phyloP scores from a whole-genome alignment of 306 rosid genomes.

The Fragaria nilgerrensis region DNA sequence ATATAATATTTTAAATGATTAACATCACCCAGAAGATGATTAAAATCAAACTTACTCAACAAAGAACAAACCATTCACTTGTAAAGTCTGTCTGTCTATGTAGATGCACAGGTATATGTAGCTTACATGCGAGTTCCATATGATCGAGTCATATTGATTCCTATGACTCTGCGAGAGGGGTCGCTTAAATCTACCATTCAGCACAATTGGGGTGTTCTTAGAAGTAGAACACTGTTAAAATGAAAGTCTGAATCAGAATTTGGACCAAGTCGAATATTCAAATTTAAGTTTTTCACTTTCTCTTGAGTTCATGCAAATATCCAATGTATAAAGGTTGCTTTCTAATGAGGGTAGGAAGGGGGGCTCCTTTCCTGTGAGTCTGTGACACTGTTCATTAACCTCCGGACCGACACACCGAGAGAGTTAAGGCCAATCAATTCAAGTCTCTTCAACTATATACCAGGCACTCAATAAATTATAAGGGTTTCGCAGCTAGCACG shows the following conservation, averaged over 20 bases:
- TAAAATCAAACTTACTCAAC: not conserved
- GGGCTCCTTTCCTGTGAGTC: conserved; percentile 8
- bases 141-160: no score
- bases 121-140: no score
- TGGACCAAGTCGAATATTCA: conserved; percentile 2
- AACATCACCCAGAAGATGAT: no score
- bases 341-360: conserved; percentile 9
- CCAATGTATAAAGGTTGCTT: conserved; percentile 17
- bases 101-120: not conserved
- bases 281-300: not conserved
- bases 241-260: not conserved
- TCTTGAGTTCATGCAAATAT: conserved; percentile 17
- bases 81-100: not conserved
- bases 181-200: no score
- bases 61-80: not conserved
- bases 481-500: not conserved
- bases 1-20: no score
- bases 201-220: no score
- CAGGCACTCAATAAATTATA: not conserved
- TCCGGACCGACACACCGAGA: conserved; percentile 16
- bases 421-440: conserved; percentile 14
- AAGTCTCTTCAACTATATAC: conserved; percentile 3
- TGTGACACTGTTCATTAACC: conserved; percentile 26
- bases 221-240: no score
- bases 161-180: no score